These are phyloP conservation scores for Antitrichia curtipendula DNA, from an alignment of 225 moss, liverwort and hornwort species.

Conservation along the genomic window DNA sequence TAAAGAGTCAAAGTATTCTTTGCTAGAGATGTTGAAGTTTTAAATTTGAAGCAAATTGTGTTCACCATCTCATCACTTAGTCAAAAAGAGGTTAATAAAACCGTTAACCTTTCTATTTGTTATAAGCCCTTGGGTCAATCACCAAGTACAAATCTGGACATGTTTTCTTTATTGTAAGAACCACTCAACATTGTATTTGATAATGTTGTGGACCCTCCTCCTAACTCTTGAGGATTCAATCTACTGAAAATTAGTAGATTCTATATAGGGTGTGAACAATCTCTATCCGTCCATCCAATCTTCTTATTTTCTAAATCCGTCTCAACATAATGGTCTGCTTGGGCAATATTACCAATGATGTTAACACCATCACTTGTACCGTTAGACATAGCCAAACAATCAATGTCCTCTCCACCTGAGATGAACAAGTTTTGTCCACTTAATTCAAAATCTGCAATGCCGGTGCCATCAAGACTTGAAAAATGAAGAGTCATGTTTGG, in stretches of 20 bases:
- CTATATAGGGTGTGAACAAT: background rate
- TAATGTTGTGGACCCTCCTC: background rate
- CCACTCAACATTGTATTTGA: background rate
- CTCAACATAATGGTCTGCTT: background rate
- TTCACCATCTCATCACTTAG: no score
- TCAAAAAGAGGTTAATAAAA: no score
- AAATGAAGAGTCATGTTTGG: background rate
- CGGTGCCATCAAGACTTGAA: background rate
- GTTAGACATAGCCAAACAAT: background rate
- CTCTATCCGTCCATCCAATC: background rate
- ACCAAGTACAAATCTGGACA: no score
- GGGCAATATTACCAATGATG: background rate
- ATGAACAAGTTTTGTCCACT: background rate
- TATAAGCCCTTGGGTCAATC: no score
- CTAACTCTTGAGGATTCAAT: background rate
- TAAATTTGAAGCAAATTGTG: no score
- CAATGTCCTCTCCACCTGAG: accelerated
- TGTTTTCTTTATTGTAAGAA: no score
- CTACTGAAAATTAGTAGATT: background rate
- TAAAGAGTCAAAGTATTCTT: no score
- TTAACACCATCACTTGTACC: accelerated
- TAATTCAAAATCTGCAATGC: background rate
- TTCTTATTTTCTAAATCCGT: background rate
- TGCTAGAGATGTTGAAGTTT: no score
- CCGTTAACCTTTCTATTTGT: no score